Percentiles rank a stretch among this genome's conserved stretches.
phyloP scores from a whole-genome alignment of 192 early-diverging fungal species.

The Coemansia sp. region DNA sequence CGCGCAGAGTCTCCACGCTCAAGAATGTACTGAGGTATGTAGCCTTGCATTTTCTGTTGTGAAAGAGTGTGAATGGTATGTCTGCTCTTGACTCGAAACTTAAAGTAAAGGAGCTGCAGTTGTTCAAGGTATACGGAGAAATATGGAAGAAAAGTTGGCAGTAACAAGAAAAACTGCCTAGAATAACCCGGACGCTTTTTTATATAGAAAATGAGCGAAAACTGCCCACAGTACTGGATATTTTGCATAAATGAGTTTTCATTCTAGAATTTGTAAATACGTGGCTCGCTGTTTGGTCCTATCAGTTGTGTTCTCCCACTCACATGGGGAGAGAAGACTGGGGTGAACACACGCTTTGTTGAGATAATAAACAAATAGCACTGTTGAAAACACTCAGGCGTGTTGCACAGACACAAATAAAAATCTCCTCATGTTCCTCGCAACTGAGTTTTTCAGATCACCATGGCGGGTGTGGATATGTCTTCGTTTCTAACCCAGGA shows the following conservation, averaged over 20 bases:
- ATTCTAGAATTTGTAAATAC: too few species aligned
- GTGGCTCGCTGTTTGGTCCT: too few species aligned
- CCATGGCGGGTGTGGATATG: too few species aligned
- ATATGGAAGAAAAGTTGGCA: slow-evolving; percentile 10
- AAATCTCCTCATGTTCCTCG: neutral
- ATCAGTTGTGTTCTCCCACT: too few species aligned
- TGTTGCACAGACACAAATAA: neutral
- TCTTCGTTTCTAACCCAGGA: too few species aligned
- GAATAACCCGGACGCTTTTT: neutral
- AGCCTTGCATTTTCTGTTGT: slow-evolving; percentile 9
- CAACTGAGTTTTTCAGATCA: too few species aligned
- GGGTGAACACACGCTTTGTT: neutral
- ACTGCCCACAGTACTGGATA: neutral
- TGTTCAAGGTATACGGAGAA: neutral
- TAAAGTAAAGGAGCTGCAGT: neutral
- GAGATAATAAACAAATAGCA: neutral
- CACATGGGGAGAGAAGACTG: too few species aligned
- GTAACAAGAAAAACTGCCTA: slow-evolving; percentile 8
- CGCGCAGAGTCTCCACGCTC: slow-evolving; percentile 42
- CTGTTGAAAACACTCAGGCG: neutral
- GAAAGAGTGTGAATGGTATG: too few species aligned
- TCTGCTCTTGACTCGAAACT: too few species aligned
- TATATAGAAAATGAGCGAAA: neutral
- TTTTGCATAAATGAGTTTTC: too few species aligned
- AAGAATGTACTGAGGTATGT: slow-evolving; percentile 40